Conservation (phyloP, 1,284 basidiomycete genomes). For the Mycena citricolor region DNA sequence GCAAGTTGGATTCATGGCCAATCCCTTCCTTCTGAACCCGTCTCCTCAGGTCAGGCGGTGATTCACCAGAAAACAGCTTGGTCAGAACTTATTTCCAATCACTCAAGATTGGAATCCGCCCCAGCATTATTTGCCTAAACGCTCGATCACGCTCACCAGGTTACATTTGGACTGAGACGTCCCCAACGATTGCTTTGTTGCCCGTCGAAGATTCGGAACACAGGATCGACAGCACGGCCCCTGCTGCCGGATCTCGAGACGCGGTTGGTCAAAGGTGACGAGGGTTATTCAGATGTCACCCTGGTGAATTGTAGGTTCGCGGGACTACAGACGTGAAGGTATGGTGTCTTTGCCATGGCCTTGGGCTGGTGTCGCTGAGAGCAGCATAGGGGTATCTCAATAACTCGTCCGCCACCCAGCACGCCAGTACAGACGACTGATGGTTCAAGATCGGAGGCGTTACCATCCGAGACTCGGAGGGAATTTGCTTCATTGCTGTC, state of each 20-base stretch:
- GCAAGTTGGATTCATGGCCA: no score
- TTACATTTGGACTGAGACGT: conserved; percentile 20
- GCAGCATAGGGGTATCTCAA: conserved; percentile 62
- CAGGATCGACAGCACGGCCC: conserved; percentile 67
- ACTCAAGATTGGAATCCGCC: no score
- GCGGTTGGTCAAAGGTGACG: conserved; percentile 65
- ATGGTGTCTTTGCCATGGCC: neutral
- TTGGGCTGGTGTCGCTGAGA: neutral
- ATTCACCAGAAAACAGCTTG: no score
- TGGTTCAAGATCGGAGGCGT: conserved; percentile 87
- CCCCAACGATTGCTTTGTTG: conserved; percentile 10
- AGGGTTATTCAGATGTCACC: conserved; percentile 51
- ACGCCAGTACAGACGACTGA: conserved; percentile 65
- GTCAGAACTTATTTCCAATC: no score
- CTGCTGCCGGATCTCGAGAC: conserved; percentile 80
- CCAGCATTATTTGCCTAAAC: conserved; percentile 45
- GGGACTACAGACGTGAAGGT: conserved; percentile 34
- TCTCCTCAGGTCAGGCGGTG: no score
- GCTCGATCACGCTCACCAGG: no score
- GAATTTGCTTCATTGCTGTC: conserved; percentile 54
- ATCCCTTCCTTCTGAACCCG: no score
- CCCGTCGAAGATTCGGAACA: conserved; percentile 29
- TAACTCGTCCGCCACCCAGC: conserved; percentile 63
- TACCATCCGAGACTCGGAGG: conserved; percentile 55
- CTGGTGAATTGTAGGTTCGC: conserved; percentile 66